Conservation (phyloP, 1,139 yeast genomes). For the Pneumocystis canis region DNA sequence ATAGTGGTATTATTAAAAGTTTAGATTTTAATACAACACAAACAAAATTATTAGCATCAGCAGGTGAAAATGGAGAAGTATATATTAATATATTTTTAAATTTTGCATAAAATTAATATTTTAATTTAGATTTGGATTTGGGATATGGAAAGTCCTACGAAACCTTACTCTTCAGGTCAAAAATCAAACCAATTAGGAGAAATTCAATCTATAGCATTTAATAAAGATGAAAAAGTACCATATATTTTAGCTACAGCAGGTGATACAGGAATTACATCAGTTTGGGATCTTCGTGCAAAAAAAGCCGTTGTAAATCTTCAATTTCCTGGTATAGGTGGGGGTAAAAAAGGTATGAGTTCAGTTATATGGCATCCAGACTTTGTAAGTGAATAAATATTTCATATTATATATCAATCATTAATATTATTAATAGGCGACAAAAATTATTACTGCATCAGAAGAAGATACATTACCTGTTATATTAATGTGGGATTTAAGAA, state of each 20-base stretch:
- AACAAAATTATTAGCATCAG: constrained; percentile 61
- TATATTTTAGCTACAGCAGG: constrained; percentile 90
- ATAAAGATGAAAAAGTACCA: constrained; percentile 43
- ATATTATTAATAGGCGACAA: constrained; percentile 51
- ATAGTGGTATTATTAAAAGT: constrained; percentile 56
- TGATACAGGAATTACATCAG: constrained; percentile 66
- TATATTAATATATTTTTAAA: constrained; percentile 26
- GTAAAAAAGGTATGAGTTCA: constrained; percentile 31
- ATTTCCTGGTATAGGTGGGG: constrained; percentile 1
- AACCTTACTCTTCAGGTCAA: constrained; percentile 58
- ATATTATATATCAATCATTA: too few species aligned
- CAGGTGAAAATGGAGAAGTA: constrained; percentile 68
- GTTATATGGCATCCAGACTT: constrained; percentile 67
- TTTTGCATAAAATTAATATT: neutral
- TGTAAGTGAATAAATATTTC: constrained; percentile 10
- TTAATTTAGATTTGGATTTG: constrained; percentile 35
- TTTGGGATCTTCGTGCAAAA: constrained; percentile 56
- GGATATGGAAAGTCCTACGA: constrained; percentile 48
- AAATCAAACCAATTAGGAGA: constrained; percentile 70
- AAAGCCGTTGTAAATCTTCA: neutral
- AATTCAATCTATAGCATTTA: constrained; percentile 78
- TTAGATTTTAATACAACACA: constrained; percentile 69
- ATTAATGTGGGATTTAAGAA: constrained; percentile 85
- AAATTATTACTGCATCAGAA: constrained; percentile 74
- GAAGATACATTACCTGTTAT: constrained; percentile 70